These are phyloP conservation scores for Suillus luteus DNA, from an alignment of 768 basidiomycete genomes.

Conservation along the genomic window DNA sequence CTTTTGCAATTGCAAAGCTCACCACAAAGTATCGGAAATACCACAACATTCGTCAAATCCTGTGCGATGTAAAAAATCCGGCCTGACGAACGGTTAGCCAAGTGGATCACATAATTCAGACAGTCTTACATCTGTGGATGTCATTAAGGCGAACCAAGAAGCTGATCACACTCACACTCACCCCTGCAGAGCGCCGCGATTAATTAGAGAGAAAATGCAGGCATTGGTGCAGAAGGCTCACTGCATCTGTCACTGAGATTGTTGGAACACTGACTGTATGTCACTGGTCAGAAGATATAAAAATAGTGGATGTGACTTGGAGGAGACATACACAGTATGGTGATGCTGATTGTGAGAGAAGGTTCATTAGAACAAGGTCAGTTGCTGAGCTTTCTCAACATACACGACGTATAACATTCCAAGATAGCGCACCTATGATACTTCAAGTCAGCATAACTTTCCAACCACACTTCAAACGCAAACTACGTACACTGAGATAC, in stretches of 20 bases:
- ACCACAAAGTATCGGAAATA: background rate
- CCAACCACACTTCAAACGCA: background rate
- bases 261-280: background rate
- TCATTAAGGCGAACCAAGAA: background rate
- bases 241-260: background rate
- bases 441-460: background rate
- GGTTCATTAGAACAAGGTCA: background rate
- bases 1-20: background rate
- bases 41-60: background rate
- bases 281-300: background rate
- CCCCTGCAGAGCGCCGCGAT: background rate
- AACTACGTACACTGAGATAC: background rate
- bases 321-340: background rate
- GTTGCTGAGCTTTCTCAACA: background rate
- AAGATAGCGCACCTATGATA: background rate
- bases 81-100: background rate
- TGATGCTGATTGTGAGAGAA: background rate
- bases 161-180: background rate
- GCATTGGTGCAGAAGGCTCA: background rate
- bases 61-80: background rate
- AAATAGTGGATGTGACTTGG: background rate
- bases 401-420: background rate
- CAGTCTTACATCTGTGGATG: background rate
- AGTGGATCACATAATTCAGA: background rate
- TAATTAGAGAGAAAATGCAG: background rate